phyloP scores from a whole-genome alignment of 257 asterid species.

The Scutellaria barbata region DNA sequence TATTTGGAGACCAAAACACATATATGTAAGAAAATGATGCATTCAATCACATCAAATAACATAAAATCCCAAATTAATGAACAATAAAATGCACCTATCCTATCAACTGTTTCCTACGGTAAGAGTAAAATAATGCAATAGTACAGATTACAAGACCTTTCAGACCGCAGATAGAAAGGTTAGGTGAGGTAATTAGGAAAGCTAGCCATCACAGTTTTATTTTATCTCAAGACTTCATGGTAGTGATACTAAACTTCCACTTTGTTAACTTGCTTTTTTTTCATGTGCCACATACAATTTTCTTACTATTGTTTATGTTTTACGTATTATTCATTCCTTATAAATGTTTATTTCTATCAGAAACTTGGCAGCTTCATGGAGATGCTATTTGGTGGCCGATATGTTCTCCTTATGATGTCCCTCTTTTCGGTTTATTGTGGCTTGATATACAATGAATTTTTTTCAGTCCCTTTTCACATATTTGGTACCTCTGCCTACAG shows the following conservation, averaged over 20 bases:
- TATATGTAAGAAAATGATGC: no score
- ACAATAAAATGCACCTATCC: no score
- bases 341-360: conserved; percentile 53
- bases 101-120: conserved; percentile 20
- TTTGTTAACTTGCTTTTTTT: background rate
- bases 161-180: conserved; percentile 7
- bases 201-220: background rate
- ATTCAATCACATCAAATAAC: no score
- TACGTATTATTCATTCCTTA: conserved; percentile 12
- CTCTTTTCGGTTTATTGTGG: conserved; percentile 96
- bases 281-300: background rate
- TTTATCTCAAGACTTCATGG: conserved; percentile 20
- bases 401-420: conserved; percentile 91
- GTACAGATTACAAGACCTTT: background rate
- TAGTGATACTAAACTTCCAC: conserved; percentile 15
- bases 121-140: conserved; percentile 7
- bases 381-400: conserved; percentile 98
- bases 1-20: no score
- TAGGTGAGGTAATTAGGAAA: conserved; percentile 12
- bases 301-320: conserved; percentile 19
- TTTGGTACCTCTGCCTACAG: conserved; percentile 92
- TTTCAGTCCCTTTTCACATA: conserved; percentile 95
- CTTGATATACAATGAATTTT: conserved; percentile 94
- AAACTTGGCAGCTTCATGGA: conserved; percentile 99
- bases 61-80: no score